Evolutionary conservation across 2,329 filamentous ascomycete genomes (phyloP), one percentile per base, ranked within the genome.

Genomic region (Epicoccum sorghinum): DNA sequence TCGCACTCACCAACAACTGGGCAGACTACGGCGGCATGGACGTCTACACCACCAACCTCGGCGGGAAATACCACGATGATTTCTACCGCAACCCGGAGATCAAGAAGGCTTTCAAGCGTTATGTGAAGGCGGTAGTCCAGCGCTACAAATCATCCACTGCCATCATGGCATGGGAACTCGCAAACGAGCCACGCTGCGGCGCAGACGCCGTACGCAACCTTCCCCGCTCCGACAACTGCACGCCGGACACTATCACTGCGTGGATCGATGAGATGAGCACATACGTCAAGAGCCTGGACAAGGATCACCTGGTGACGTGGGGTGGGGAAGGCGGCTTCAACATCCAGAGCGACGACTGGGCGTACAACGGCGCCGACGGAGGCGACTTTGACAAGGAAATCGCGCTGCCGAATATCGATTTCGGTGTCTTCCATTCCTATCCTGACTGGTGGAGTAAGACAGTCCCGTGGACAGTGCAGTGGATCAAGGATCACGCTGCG

Each of bases 1-100:
- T 85, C 10, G 76, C 82, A 0, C 64, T 85, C 52, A 84, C 81
- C 0, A 85, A 85, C 70, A 83, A 84, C 47, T 85, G 83, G 83
- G 82, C 81, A 5, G 82, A 84, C 49, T 85, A 84, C 46, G 82
- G 82, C 14, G 82, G 83, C n/a, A 83, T 84, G 80, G 82, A 84
- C 30, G 79, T 84, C 0, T 85, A 84, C 57, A 84, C 82, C 0
- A 75, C 80, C n/a, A 83, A 85, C 52, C 75, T 82, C 0, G 81
- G 82, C 0, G 79, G 79, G 1, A 70, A 71, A 23, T 83, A 82
- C 40, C 81, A 83, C 53, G 80, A 82, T 52, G 80, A 82, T 44
- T 68, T 69, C 50, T 69, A 83, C 58, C 75, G 72, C 12, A 61
- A 80, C 0, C 80, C 80, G 10, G 70, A 70, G 24, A 83, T 84